Evolutionary conservation across 257 asterid genomes (phyloP).

Genomic region (Knoxia roxburghii): DNA sequence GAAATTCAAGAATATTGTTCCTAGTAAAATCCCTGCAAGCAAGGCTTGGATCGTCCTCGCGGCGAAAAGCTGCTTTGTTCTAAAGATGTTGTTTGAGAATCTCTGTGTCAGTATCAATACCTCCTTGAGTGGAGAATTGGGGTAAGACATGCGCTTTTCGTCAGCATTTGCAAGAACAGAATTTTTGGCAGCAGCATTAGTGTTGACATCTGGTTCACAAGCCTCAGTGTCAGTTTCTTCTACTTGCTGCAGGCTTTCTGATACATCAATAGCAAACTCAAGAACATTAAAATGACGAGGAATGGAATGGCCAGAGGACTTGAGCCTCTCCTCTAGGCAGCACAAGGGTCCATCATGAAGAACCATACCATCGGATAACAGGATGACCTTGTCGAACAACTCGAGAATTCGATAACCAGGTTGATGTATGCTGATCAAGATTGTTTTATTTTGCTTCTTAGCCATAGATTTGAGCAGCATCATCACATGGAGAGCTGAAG

Average conservation of each 20-base stretch:
- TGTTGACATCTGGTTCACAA: slow-evolving; percentile 18
- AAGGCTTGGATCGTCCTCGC: slow-evolving; percentile 54
- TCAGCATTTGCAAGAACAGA: slow-evolving; percentile 2
- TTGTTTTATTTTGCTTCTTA: slow-evolving; percentile 44
- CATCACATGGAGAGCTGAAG: slow-evolving; percentile 60
- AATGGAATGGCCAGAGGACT: slow-evolving; percentile 39
- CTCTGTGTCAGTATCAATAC: slow-evolving; percentile 48
- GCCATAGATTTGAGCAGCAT: slow-evolving; percentile 55
- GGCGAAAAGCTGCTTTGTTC: slow-evolving; percentile 57
- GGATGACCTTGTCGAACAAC: slow-evolving; percentile 49
- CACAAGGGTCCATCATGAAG: slow-evolving; percentile 58
- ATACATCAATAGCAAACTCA: slow-evolving; percentile 63
- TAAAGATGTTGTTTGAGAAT: slow-evolving; percentile 49
- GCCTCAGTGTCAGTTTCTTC: slow-evolving; percentile 28
- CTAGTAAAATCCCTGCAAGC: slow-evolving; percentile 57
- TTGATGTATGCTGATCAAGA: slow-evolving; percentile 69
- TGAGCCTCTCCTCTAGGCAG: slow-evolving; percentile 47
- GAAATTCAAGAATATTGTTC: slow-evolving; percentile 48
- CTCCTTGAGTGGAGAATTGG: slow-evolving; percentile 45
- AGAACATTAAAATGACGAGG: slow-evolving; percentile 66
- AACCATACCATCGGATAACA: slow-evolving; percentile 48
- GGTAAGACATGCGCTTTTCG: slow-evolving; percentile 21
- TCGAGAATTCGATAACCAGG: slow-evolving; percentile 75
- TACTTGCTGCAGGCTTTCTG: slow-evolving; percentile 26
- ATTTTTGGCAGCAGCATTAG: background rate